These are phyloP conservation scores for Lepidium campestre DNA, from an alignment of 441 rosid species.

Conservation along the genomic window DNA sequence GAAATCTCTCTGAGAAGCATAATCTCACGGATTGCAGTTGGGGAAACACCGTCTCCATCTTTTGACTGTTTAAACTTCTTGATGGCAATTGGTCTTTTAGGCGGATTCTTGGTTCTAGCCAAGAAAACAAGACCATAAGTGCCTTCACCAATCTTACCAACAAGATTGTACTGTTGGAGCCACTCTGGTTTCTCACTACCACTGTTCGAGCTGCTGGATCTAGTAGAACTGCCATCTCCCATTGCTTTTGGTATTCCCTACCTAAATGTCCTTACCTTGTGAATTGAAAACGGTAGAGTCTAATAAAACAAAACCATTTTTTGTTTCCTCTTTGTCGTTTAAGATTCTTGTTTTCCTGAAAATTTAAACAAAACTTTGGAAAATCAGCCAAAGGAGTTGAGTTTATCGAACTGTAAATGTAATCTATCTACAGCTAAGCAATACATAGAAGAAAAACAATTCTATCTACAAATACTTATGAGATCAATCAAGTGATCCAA, in stretches of 20 bases:
- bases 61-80: slow-evolving; percentile 97
- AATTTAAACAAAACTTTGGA: not conserved
- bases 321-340: not conserved
- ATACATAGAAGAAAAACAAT: not conserved
- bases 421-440: slow-evolving; percentile 2
- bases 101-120: slow-evolving; percentile 61
- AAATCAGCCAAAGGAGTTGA: not conserved
- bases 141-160: slow-evolving; percentile 97
- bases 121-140: slow-evolving; percentile 95
- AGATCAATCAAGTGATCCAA: not conserved
- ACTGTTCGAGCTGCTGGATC: slow-evolving; percentile 31
- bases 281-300: not conserved
- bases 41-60: slow-evolving; percentile 98
- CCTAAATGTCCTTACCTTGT: not conserved
- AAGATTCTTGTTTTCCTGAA: slow-evolving; percentile 4
- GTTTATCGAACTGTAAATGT: not conserved
- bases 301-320: slow-evolving; percentile 11
- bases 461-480: not conserved
- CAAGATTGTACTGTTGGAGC: slow-evolving; percentile 88
- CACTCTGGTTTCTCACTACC: slow-evolving; percentile 79
- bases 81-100: slow-evolving; percentile 86
- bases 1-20: slow-evolving; percentile 93
- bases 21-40: slow-evolving; percentile 96
- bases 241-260: slow-evolving; percentile 27
- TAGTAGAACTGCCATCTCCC: slow-evolving; percentile 62